phyloP scores from a whole-genome alignment of 306 rosid species.

The Sophora flavescens region DNA sequence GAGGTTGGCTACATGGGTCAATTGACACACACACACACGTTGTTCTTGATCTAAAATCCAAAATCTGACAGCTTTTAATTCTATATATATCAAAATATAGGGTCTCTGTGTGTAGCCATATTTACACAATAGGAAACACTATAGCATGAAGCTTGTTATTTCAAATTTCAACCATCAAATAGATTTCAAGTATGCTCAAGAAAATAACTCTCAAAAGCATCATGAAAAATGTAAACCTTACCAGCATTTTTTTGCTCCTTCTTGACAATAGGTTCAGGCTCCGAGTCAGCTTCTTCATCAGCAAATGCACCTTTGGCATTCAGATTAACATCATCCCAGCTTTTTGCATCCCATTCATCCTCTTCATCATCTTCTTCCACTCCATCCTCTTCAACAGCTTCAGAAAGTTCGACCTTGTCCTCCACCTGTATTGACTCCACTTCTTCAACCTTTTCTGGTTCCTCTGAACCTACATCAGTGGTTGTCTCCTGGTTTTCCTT shows the following conservation, averaged over 20 bases:
- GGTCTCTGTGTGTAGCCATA: no score
- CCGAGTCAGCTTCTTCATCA: slow-evolving; percentile 89
- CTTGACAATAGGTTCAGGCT: slow-evolving; percentile 57
- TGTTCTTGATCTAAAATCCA: slow-evolving; percentile 25
- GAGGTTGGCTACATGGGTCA: slow-evolving; percentile 5
- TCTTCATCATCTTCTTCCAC: slow-evolving; percentile 76
- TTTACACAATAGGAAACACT: neutral
- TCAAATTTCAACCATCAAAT: slow-evolving; percentile 29
- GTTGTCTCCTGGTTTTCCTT: slow-evolving; percentile 56
- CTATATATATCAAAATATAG: neutral
- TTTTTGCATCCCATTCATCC: slow-evolving; percentile 97
- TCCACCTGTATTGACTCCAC: slow-evolving; percentile 56
- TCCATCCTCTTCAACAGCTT: slow-evolving; percentile 64
- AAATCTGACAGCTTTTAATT: slow-evolving; percentile 11
- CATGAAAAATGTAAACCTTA: slow-evolving; percentile 44
- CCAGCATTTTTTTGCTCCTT: slow-evolving; percentile 65
- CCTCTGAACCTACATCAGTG: slow-evolving; percentile 53
- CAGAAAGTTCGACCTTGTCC: slow-evolving; percentile 65
- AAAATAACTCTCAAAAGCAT: neutral
- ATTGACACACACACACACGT: neutral
- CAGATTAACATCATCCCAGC: slow-evolving; percentile 92
- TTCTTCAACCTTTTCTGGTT: slow-evolving; percentile 72
- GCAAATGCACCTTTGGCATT: slow-evolving; percentile 74
- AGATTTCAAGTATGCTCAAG: neutral
- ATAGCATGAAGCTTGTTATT: slow-evolving; percentile 7